Conservation (phyloP, 768 basidiomycete species). For the Trametes sanguinea region DNA sequence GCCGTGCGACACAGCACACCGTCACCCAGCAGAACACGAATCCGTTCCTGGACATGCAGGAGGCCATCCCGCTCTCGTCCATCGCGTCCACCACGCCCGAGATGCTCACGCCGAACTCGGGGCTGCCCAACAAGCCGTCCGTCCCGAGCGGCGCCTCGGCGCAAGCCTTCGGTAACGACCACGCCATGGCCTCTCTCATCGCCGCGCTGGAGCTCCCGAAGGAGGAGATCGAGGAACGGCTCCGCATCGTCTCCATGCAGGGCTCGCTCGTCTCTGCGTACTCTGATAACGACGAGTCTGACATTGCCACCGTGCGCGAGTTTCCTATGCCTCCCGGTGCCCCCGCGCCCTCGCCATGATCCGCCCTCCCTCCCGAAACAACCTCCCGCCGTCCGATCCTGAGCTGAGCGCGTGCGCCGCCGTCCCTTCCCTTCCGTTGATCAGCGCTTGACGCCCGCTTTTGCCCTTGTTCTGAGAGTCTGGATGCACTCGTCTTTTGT, state of each 20-base stretch:
- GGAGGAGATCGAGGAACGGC: constrained; percentile 48
- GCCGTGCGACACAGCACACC: constrained; percentile 10
- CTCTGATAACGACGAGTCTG: constrained; percentile 26
- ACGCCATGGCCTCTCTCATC: constrained; percentile 64
- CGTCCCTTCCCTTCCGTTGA: constrained; percentile 21
- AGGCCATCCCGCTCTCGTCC: constrained; percentile 24
- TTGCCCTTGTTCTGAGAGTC: constrained; percentile 16
- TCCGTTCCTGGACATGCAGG: constrained; percentile 46
- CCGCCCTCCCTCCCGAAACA: background rate
- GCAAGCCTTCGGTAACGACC: constrained; percentile 41
- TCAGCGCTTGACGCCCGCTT: constrained; percentile 19
- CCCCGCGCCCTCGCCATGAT: constrained; percentile 11
- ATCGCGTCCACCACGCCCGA: constrained; percentile 32
- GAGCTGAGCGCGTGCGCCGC: constrained; percentile 25
- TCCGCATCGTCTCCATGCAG: constrained; percentile 62
- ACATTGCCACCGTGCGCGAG: constrained; percentile 24
- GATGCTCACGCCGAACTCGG: constrained; percentile 29
- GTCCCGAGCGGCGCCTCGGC: constrained; percentile 40
- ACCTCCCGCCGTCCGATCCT: background rate
- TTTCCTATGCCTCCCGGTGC: constrained; percentile 26
- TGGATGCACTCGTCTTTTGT: constrained; percentile 20
- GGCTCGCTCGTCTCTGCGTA: constrained; percentile 39
- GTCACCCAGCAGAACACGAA: constrained; percentile 27
- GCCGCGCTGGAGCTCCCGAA: constrained; percentile 60
- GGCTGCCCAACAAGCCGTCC: constrained; percentile 31